Evolutionary conservation across 202 grass and related monocot species (phyloP).

Genomic region (Schoenoplectus triqueter): DNA sequence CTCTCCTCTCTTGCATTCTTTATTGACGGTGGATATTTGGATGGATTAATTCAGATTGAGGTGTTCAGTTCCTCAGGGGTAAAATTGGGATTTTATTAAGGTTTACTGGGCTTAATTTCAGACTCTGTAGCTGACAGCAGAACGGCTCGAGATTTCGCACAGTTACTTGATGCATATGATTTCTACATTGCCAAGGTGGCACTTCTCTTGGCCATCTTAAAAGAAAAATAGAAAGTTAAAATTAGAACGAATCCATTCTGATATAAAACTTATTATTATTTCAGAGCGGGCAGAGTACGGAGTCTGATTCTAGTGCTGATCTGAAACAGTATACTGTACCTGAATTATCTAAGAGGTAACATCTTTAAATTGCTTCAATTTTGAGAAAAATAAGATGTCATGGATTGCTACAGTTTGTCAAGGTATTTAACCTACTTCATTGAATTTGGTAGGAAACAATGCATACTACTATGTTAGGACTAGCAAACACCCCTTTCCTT

Average conservation of each 20-base stretch:
- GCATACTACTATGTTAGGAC: not conserved
- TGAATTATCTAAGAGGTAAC: constrained; percentile 75
- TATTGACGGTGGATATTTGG: not conserved
- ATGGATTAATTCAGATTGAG: not conserved
- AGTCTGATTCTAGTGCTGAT: constrained; percentile 41
- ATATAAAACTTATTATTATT: constrained; percentile 15
- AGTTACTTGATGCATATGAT: constrained; percentile 77
- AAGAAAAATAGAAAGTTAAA: not conserved
- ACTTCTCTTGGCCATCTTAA: not conserved
- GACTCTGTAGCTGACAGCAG: constrained; percentile 46
- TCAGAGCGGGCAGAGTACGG: constrained; percentile 45
- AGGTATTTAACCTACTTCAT: not conserved
- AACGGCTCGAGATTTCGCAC: constrained; percentile 71
- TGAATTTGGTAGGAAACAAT: not conserved
- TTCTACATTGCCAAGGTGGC: constrained; percentile 56
- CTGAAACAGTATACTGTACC: constrained; percentile 44
- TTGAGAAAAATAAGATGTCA: not conserved
- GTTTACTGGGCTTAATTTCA: constrained; percentile 35
- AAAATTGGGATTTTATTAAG: not conserved
- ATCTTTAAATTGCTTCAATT: not conserved
- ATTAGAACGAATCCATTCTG: constrained; percentile 12
- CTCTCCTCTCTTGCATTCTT: not conserved
- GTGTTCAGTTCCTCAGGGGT: not conserved
- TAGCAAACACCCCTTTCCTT: not conserved
- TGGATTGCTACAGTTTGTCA: not conserved